Evolutionary conservation across 805 yeast species (phyloP).

Genomic region (Cyberlindnera amylophila): DNA sequence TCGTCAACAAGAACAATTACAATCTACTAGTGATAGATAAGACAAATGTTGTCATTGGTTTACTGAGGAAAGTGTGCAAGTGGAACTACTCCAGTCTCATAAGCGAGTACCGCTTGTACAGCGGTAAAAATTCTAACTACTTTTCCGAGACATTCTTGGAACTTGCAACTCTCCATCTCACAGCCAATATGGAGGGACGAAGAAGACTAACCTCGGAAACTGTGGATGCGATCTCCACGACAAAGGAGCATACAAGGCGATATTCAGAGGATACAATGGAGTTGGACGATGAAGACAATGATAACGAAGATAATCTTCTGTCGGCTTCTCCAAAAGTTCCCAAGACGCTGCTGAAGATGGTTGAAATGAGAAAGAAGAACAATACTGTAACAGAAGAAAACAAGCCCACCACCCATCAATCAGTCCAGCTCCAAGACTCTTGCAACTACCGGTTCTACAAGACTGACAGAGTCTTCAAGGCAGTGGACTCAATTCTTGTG

Average conservation of each 20-base stretch:
- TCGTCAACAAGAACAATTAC: conserved; percentile 58
- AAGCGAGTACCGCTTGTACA: conserved; percentile 76
- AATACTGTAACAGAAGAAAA: conserved; percentile 4
- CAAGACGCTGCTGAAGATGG: conserved; percentile 50
- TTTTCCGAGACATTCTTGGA: conserved; percentile 82
- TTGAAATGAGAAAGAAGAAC: conserved; percentile 39
- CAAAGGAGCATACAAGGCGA: conserved; percentile 1
- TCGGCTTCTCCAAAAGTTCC: conserved; percentile 73
- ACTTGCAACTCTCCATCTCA: conserved; percentile 52
- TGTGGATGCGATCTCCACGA: neutral
- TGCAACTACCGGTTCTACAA: conserved; percentile 18
- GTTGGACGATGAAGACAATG: conserved; percentile 22
- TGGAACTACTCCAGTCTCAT: conserved; percentile 86
- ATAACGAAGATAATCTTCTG: conserved; percentile 29
- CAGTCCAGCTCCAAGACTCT: neutral
- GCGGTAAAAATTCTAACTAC: conserved; percentile 71
- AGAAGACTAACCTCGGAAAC: neutral
- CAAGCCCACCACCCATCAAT: too few species aligned
- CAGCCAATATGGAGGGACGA: conserved; percentile 16
- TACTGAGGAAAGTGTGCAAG: conserved; percentile 76
- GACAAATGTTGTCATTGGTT: conserved; percentile 74
- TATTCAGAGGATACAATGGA: conserved; percentile 19
- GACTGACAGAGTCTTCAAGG: conserved; percentile 16
- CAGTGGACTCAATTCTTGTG: conserved; percentile 22
- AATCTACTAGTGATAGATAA: conserved; percentile 76